A percentile compares a stretch with the other conserved stretches of the same genome.
phyloP scores from a whole-genome alignment of 2,329 filamentous ascomycete species.

The Aureobasidium uvarum region DNA sequence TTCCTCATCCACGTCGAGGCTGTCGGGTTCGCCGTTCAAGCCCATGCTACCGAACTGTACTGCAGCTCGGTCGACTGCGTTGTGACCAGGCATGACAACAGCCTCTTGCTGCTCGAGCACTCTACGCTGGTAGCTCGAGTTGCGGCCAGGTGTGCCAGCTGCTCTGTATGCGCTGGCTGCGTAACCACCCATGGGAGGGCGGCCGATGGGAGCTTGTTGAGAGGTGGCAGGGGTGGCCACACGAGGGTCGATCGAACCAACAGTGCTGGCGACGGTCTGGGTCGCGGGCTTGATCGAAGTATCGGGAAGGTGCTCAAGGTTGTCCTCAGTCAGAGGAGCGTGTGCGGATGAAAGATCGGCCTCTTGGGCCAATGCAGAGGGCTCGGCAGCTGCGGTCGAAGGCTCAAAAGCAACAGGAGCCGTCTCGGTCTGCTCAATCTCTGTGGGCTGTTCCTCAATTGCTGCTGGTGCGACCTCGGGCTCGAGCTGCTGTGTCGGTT shows the following conservation, averaged over 20 bases:
- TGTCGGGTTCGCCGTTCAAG: slow-evolving; percentile 68
- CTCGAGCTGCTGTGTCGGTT: slow-evolving; percentile 29
- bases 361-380: slow-evolving; percentile 33
- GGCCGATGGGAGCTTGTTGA: slow-evolving; percentile 58
- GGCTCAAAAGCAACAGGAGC: slow-evolving; percentile 30
- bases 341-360: slow-evolving; percentile 64
- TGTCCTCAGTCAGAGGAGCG: slow-evolving; percentile 84
- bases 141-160: slow-evolving; percentile 61
- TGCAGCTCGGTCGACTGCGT: slow-evolving; percentile 85
- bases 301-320: slow-evolving; percentile 88
- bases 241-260: slow-evolving; percentile 78
- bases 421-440: slow-evolving; percentile 30
- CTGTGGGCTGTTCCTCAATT: slow-evolving; percentile 30
- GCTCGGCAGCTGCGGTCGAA: slow-evolving; percentile 30
- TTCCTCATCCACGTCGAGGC: slow-evolving; percentile 84
- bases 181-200: slow-evolving; percentile 68
- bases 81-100: slow-evolving; percentile 96
- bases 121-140: slow-evolving; percentile 78
- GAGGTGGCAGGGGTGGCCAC: slow-evolving; percentile 63
- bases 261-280: slow-evolving; percentile 84
- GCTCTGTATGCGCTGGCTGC: slow-evolving; percentile 81
- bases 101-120: slow-evolving; percentile 94
- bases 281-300: slow-evolving; percentile 72
- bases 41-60: slow-evolving; percentile 97
- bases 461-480: slow-evolving; percentile 28